Conservation (phyloP, 805 yeast species). For the Nakazawaea anatomiae region DNA sequence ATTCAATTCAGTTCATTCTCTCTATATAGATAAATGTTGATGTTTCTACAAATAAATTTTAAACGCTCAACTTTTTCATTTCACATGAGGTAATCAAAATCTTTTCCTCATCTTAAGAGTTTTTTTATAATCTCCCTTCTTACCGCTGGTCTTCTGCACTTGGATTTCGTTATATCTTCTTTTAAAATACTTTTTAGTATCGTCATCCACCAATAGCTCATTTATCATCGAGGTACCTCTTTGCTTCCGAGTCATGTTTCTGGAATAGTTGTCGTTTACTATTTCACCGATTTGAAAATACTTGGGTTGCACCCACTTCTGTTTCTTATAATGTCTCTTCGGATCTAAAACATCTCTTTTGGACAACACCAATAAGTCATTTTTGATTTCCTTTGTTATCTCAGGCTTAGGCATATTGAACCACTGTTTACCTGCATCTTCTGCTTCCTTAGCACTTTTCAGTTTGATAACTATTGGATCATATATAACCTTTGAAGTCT, state of each 20-base stretch:
- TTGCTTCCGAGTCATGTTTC: constrained; percentile 61
- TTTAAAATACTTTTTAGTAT: constrained; percentile 72
- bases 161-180: constrained; percentile 81
- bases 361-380: constrained; percentile 74
- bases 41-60: background rate
- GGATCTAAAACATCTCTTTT: constrained; percentile 93
- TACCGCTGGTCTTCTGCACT: constrained; percentile 52
- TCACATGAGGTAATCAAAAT: constrained; percentile 19
- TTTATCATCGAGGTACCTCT: constrained; percentile 77
- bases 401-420: constrained; percentile 75
- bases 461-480: constrained; percentile 35
- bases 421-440: constrained; percentile 61
- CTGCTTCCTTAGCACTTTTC: constrained; percentile 12
- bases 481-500: constrained; percentile 27
- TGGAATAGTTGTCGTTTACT: constrained; percentile 67
- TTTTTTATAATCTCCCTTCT: constrained; percentile 60
- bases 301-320: constrained; percentile 70
- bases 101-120: constrained; percentile 54
- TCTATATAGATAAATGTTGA: background rate
- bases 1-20: too few species aligned
- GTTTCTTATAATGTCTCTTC: constrained; percentile 89
- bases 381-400: constrained; percentile 60
- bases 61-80: too few species aligned
- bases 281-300: constrained; percentile 87
- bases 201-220: constrained; percentile 71